Evolutionary conservation across 2,329 filamentous ascomycete species (phyloP).

Genomic region (Cryphonectria carpinicola): DNA sequence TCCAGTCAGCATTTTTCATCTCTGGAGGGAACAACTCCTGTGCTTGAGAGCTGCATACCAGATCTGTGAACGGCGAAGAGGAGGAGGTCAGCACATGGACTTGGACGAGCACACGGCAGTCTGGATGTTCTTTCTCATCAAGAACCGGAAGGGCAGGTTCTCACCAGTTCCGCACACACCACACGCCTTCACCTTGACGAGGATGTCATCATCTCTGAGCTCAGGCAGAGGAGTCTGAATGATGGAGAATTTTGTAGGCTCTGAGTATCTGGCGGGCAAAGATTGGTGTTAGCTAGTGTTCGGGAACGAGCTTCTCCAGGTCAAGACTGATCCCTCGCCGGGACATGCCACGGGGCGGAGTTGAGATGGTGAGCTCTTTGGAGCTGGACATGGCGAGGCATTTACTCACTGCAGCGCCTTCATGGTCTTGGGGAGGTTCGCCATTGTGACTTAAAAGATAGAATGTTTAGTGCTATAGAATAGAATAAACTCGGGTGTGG

Average conservation of each 20-base stretch:
- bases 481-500: background rate
- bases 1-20: constrained; percentile 23
- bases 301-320: background rate
- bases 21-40: background rate
- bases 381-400: constrained; percentile 1
- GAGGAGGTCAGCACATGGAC: constrained; percentile 7
- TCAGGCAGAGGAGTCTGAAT: constrained; percentile 65
- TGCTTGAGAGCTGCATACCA: constrained; percentile 37
- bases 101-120: background rate
- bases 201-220: constrained; percentile 62
- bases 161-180: constrained; percentile 64
- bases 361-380: background rate
- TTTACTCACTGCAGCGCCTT: constrained; percentile 33
- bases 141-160: constrained; percentile 31
- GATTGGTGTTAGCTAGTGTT: too few species aligned
- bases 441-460: constrained; percentile 35
- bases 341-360: background rate
- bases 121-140: constrained; percentile 20
- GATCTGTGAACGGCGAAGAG: constrained; percentile 39
- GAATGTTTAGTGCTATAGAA: background rate
- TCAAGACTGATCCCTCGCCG: background rate
- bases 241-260: constrained; percentile 57
- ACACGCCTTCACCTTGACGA: constrained; percentile 70
- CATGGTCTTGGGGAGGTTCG: constrained; percentile 43
- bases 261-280: constrained; percentile 31